Conservation (phyloP, 2,329 filamentous ascomycete species). For the Diaporthe sp. region DNA sequence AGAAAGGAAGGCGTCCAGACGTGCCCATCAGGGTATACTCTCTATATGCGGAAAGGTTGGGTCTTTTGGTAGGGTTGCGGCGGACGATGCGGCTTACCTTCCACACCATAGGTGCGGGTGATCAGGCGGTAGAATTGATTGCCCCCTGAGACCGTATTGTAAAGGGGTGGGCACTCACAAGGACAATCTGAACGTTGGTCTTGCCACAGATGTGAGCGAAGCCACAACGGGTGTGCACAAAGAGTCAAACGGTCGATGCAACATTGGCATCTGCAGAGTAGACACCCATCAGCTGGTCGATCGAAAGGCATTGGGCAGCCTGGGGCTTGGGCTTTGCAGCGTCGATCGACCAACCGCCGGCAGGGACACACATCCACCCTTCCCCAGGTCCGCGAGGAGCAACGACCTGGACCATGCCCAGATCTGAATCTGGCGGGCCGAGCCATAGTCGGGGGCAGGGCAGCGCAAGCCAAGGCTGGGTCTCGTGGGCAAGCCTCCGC, state of each 20-base stretch:
- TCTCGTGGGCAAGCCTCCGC: constrained; percentile 6
- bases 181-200: constrained; percentile 3
- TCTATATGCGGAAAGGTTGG: background rate
- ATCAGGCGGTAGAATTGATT: constrained; percentile 6
- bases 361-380: constrained; percentile 17
- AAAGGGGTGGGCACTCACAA: constrained; percentile 8
- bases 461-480: constrained; percentile 11
- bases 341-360: constrained; percentile 18
- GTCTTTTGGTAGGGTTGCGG: constrained; percentile 1
- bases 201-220: background rate
- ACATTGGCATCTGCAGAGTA: constrained; percentile 29
- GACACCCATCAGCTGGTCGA: constrained; percentile 10
- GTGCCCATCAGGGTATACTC: background rate
- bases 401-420: constrained; percentile 20
- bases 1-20: background rate
- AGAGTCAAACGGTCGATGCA: constrained; percentile 12
- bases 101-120: constrained; percentile 10
- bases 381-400: constrained; percentile 6
- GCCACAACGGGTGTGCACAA: background rate
- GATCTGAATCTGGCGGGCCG: constrained; percentile 26
- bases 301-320: constrained; percentile 28
- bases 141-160: constrained; percentile 3
- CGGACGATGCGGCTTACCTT: constrained; percentile 4
- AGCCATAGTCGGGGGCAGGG: constrained; percentile 23
- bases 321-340: constrained; percentile 24